Percentiles rank a stretch among this genome's conserved stretches.
Conservation (phyloP, 345 rosid genomes). For the Reutealis trisperma region DNA sequence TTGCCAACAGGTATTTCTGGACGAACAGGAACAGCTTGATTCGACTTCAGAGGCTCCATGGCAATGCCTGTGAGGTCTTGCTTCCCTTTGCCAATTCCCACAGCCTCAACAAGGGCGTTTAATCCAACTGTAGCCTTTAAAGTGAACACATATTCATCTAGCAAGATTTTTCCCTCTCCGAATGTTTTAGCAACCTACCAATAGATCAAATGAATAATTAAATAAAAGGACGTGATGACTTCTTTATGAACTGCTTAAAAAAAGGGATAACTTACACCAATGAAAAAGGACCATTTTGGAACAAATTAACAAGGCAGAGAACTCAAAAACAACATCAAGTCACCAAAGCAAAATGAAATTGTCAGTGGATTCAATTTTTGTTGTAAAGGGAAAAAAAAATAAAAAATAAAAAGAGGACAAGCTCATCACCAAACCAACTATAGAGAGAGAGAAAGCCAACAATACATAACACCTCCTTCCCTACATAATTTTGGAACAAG, state of each 20-base stretch:
- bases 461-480: not conserved
- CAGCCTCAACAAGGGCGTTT: constrained; percentile 38
- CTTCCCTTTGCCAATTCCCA: constrained; percentile 52
- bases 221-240: not conserved
- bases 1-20: constrained; percentile 51
- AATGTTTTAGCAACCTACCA: constrained; percentile 53
- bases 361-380: not conserved
- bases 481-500: not conserved
- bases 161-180: constrained; percentile 54
- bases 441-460: not conserved
- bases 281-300: not conserved
- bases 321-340: not conserved
- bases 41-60: constrained; percentile 42
- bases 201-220: constrained; percentile 7
- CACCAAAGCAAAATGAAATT: not conserved
- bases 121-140: constrained; percentile 39
- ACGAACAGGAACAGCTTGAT: constrained; percentile 26
- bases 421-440: not conserved
- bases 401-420: not conserved
- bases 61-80: constrained; percentile 46
- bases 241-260: not conserved
- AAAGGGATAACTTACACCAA: not conserved
- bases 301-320: not conserved
- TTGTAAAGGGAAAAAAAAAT: not conserved
- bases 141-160: constrained; percentile 45